phyloP scores from a whole-genome alignment of 257 asterid species.

The Ilex aquifolium region DNA sequence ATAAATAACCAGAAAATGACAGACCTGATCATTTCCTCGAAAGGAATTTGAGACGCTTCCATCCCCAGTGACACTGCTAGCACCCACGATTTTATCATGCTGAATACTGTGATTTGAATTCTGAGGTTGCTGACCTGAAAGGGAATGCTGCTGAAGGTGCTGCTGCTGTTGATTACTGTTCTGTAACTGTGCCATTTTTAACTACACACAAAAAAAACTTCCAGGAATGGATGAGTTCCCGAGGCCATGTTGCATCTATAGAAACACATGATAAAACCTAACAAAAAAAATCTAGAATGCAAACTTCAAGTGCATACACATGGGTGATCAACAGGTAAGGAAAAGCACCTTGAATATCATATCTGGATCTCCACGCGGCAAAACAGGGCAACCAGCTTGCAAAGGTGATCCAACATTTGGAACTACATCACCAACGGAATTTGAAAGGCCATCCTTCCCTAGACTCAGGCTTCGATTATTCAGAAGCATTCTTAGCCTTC shows the following conservation, averaged over 20 bases:
- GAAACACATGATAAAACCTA: neutral
- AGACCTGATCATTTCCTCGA: conserved; percentile 90
- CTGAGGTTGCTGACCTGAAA: conserved; percentile 85
- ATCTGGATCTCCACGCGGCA: conserved; percentile 82
- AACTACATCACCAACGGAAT: conserved; percentile 73
- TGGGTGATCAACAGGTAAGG: conserved; percentile 2
- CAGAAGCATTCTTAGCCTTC: conserved; percentile 88
- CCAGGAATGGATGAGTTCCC: neutral
- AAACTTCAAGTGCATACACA: conserved; percentile 2
- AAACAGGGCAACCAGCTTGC: conserved; percentile 70
- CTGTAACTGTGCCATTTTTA: conserved; percentile 65
- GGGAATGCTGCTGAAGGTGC: conserved; percentile 70
- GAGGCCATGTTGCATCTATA: neutral
- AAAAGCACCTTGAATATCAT: conserved; percentile 65
- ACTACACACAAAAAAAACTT: conserved; percentile 26
- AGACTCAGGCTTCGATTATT: conserved; percentile 67
- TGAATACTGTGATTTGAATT: conserved; percentile 80
- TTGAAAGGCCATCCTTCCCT: conserved; percentile 88
- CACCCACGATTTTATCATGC: conserved; percentile 71
- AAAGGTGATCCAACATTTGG: conserved; percentile 75
- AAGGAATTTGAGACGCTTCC: conserved; percentile 87
- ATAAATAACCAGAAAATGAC: conserved; percentile 20
- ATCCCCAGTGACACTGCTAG: conserved; percentile 67
- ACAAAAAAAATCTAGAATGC: neutral
- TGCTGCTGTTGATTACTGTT: conserved; percentile 33